Evolutionary conservation across 192 early-diverging fungal species (phyloP).

Genomic region (Dimargaris xerosporica): DNA sequence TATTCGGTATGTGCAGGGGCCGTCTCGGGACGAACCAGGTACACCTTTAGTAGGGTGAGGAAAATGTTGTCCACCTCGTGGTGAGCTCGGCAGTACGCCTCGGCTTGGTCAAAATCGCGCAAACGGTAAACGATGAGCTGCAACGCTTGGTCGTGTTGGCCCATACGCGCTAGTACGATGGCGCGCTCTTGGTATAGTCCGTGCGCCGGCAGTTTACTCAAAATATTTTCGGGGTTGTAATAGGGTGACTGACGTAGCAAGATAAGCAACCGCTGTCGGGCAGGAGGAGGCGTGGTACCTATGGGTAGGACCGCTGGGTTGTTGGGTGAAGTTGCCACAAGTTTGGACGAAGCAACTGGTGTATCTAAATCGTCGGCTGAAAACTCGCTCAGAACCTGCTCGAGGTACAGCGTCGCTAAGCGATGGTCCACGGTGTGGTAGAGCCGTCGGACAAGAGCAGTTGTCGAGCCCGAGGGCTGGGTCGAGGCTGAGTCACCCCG

Average conservation of each 20-base stretch:
- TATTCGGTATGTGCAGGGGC: constrained; percentile 21
- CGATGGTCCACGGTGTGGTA: background rate
- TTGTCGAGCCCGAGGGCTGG: background rate
- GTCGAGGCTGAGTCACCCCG: background rate
- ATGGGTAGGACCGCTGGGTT: too few relatives aligned
- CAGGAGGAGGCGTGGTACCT: too few relatives aligned
- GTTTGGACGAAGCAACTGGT: too few relatives aligned
- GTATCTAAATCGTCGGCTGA: background rate
- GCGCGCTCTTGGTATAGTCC: constrained; percentile 72
- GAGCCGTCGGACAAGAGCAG: background rate
- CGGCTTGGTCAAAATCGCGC: constrained; percentile 28
- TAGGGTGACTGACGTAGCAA: constrained; percentile 53
- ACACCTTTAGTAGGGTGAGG: constrained; percentile 43
- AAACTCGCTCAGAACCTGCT: background rate
- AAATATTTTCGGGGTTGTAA: constrained; percentile 62
- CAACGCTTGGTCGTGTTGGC: constrained; percentile 75
- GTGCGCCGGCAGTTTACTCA: constrained; percentile 59
- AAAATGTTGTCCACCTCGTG: constrained; percentile 39
- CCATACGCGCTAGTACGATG: constrained; percentile 62
- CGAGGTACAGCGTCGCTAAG: constrained; percentile 2
- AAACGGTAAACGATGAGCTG: constrained; percentile 69
- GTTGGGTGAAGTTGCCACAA: too few relatives aligned
- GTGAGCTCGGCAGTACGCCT: constrained; percentile 50
- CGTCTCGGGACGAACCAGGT: constrained; percentile 31
- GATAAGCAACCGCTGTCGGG: constrained; percentile 37